Evolutionary conservation across 2,329 filamentous ascomycete genomes (phyloP).

Genomic region (Fusarium nanum): DNA sequence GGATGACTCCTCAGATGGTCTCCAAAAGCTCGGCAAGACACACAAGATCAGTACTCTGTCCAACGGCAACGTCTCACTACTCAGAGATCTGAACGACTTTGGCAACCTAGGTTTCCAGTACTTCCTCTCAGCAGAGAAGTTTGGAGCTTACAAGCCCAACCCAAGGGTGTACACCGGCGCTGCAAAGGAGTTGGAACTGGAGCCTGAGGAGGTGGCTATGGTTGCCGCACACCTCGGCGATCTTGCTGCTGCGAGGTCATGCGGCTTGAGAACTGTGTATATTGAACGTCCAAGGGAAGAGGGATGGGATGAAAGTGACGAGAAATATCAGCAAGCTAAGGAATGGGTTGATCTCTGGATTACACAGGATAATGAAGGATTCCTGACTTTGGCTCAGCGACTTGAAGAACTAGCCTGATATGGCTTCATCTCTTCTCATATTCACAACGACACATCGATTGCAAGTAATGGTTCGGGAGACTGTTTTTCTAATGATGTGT

Average conservation of each 20-base stretch:
- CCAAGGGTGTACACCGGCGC: constrained; percentile 76
- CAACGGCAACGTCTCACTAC: constrained; percentile 77
- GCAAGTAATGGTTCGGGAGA: too few species aligned
- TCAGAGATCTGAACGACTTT: constrained; percentile 71
- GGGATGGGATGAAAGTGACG: constrained; percentile 63
- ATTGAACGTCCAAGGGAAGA: constrained; percentile 77
- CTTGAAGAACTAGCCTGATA: constrained; percentile 39
- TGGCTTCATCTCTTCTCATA: background rate
- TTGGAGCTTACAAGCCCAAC: constrained; percentile 79
- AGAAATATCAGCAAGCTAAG: constrained; percentile 63
- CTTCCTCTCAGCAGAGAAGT: constrained; percentile 75
- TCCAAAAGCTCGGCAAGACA: constrained; percentile 61
- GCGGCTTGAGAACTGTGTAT: constrained; percentile 78
- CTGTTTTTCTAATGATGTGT: background rate
- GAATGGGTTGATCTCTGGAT: constrained; percentile 57
- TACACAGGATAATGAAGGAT: constrained; percentile 48
- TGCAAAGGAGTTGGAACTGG: constrained; percentile 65
- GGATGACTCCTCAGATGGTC: constrained; percentile 69
- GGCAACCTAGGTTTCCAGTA: constrained; percentile 71
- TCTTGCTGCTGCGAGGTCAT: constrained; percentile 71
- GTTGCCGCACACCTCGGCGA: constrained; percentile 81
- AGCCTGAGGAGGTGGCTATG: constrained; percentile 74
- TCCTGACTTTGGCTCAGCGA: constrained; percentile 47
- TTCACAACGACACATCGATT: background rate
- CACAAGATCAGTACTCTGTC: constrained; percentile 75